Evolutionary conservation across 1,284 basidiomycete species (phyloP).

Genomic region (Stygiomarasmius scandens): DNA sequence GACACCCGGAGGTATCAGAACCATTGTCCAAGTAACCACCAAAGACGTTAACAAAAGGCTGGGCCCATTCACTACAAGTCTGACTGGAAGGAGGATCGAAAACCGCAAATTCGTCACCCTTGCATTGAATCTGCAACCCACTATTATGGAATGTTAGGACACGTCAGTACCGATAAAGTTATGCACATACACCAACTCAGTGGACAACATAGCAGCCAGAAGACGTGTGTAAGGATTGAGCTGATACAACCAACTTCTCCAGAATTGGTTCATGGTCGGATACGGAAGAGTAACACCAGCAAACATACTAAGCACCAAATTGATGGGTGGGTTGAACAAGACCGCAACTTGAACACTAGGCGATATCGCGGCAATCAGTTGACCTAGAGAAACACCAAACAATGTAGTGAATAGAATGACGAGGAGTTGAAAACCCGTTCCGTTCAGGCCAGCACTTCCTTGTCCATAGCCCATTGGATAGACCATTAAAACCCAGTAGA

Average conservation of each 20-base stretch:
- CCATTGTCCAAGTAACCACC: slow-evolving; percentile 85
- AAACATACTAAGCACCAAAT: slow-evolving; percentile 70
- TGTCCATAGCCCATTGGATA: slow-evolving; percentile 77
- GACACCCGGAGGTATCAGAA: slow-evolving; percentile 59
- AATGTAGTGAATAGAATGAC: slow-evolving; percentile 72
- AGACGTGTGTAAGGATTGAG: slow-evolving; percentile 73
- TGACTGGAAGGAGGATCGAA: slow-evolving; percentile 77
- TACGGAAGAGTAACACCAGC: slow-evolving; percentile 85
- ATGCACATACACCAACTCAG: slow-evolving; percentile 69
- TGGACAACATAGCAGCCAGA: slow-evolving; percentile 76
- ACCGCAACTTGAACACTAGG: slow-evolving; percentile 79
- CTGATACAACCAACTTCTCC: slow-evolving; percentile 76
- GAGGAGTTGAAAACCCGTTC: slow-evolving; percentile 77
- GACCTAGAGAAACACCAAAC: slow-evolving; percentile 80
- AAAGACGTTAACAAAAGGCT: slow-evolving; percentile 60
- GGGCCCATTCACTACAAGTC: slow-evolving; percentile 75
- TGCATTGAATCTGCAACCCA: slow-evolving; percentile 71
- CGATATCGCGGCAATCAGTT: slow-evolving; percentile 77
- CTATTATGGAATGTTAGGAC: no score
- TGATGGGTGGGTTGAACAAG: slow-evolving; percentile 80
- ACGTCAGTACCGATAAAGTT: no score
- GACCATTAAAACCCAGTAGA: slow-evolving; percentile 36
- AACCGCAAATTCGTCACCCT: slow-evolving; percentile 63
- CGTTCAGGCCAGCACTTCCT: slow-evolving; percentile 59
- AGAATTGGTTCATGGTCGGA: slow-evolving; percentile 69